Conservation (phyloP, 495 filamentous ascomycete genomes). For the Jackrogersella multiformis region DNA sequence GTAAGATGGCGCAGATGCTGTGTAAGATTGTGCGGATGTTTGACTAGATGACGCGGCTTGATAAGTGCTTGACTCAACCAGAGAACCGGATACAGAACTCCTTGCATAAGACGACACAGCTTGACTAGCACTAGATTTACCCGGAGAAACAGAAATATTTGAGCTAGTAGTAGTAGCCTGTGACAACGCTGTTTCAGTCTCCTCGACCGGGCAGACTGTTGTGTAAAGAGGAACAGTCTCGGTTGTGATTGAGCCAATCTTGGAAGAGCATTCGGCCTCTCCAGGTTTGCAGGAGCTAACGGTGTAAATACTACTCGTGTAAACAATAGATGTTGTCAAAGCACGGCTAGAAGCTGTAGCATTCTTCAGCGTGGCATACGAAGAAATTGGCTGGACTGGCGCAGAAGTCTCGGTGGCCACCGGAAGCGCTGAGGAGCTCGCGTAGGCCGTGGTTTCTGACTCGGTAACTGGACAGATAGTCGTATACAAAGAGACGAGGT, state of each 20-base stretch:
- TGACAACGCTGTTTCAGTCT: conserved; percentile 26
- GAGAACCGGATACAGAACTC: conserved; percentile 44
- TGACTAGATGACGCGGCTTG: conserved; percentile 14
- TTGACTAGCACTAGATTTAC: conserved; percentile 13
- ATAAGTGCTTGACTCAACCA: conserved; percentile 12
- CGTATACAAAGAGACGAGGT: conserved; percentile 66
- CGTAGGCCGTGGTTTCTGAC: conserved; percentile 40
- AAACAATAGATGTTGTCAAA: conserved; percentile 63
- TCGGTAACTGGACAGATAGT: conserved; percentile 66
- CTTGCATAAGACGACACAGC: conserved; percentile 11
- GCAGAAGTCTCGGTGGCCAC: conserved; percentile 30
- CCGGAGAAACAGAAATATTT: conserved; percentile 42
- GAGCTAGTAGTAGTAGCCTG: conserved; percentile 37
- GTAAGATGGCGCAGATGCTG: conserved; percentile 13
- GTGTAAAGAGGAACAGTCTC: conserved; percentile 58
- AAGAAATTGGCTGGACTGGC: conserved; percentile 23
- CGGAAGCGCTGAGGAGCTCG: conserved; percentile 28
- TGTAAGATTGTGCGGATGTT: conserved; percentile 20
- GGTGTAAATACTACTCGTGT: conserved; percentile 61
- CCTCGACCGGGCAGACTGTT: conserved; percentile 56
- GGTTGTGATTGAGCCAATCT: conserved; percentile 57
- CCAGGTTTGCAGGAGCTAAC: conserved; percentile 61
- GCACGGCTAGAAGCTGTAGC: conserved; percentile 46
- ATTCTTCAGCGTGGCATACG: conserved; percentile 43
- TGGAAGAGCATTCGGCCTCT: conserved; percentile 64